These are phyloP conservation scores for Dillenia suffruticosa DNA, from an alignment of 164 flowering plant species.

Conservation along the genomic window DNA sequence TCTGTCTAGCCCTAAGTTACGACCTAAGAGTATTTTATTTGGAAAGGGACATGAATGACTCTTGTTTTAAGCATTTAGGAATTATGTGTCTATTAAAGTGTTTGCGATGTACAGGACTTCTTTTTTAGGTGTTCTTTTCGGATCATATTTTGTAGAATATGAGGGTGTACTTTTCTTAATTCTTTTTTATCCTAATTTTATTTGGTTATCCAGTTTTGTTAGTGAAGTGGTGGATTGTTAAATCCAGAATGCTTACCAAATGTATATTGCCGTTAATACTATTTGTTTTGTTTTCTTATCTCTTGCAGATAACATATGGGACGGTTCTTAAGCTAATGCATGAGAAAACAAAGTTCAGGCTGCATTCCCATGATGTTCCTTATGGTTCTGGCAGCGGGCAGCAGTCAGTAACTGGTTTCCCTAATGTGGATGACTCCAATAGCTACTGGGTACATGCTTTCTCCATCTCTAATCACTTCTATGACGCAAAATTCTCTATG, in stretches of 20 bases:
- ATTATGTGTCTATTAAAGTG: no score
- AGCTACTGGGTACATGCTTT: slow-evolving; percentile 83
- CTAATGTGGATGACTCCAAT: slow-evolving; percentile 88
- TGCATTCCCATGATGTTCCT: slow-evolving; percentile 98
- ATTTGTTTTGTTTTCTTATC: background rate
- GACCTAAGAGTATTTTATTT: no score
- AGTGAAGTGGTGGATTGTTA: background rate
- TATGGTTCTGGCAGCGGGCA: slow-evolving; percentile 99
- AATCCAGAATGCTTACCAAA: background rate
- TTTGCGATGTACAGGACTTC: no score
- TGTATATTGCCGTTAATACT: background rate
- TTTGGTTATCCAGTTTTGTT: background rate
- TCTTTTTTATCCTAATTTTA: no score
- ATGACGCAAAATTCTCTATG: no score
- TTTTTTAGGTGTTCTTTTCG: no score
- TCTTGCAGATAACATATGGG: slow-evolving; percentile 77
- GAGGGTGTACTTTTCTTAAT: no score
- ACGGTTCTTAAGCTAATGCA: slow-evolving; percentile 85
- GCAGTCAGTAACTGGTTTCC: slow-evolving; percentile 94
- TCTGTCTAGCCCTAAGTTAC: no score
- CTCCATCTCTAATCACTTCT: background rate
- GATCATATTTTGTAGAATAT: no score
- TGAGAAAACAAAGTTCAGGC: slow-evolving; percentile 76
- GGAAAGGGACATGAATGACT: no score
- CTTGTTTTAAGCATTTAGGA: no score